Percentiles rank a stretch among this genome's conserved stretches.
These are phyloP conservation scores for Fusarium sterilihyphosum DNA, from an alignment of 2,329 filamentous ascomycete species.

Conservation along the genomic window DNA sequence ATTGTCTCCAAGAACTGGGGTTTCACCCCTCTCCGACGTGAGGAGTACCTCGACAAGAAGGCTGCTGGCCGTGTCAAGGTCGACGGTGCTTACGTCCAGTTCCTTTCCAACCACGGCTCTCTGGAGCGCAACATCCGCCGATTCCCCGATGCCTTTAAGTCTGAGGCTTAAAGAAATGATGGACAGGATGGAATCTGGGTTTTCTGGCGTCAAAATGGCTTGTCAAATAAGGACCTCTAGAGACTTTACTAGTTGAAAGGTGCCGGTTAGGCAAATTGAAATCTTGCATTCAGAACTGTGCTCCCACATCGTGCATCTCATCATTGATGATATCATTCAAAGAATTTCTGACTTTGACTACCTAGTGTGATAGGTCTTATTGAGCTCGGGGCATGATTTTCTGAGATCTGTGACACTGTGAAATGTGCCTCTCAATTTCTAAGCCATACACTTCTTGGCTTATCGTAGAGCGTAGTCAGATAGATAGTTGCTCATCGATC, in stretches of 20 bases:
- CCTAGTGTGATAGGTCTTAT: not conserved
- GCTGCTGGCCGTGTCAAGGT: constrained; percentile 92
- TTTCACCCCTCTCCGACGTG: constrained; percentile 97
- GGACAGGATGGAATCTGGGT: constrained; percentile 52
- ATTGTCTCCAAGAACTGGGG: constrained; percentile 99
- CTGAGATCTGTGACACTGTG: not conserved
- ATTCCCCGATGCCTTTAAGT: constrained; percentile 91
- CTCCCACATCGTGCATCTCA: constrained; percentile 4
- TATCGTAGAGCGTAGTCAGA: not conserved
- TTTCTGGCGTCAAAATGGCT: constrained; percentile 58
- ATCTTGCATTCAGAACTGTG: constrained; percentile 43
- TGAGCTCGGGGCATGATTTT: not conserved
- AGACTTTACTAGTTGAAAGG: constrained; percentile 47
- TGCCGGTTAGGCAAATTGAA: constrained; percentile 49
- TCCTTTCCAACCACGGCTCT: constrained; percentile 92
- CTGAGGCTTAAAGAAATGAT: constrained; percentile 62
- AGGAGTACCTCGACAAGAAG: constrained; percentile 97
- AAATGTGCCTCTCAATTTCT: not conserved
- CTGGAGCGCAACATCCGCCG: constrained; percentile 88
- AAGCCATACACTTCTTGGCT: not conserved
- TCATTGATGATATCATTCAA: constrained; percentile 7
- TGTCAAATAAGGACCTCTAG: constrained; percentile 52
- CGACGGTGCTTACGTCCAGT: constrained; percentile 99
- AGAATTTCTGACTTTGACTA: not conserved
- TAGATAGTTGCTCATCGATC: not conserved